These are phyloP conservation scores for Aspergillus fructus DNA, from an alignment of 2,329 filamentous ascomycete genomes.

Conservation along the genomic window DNA sequence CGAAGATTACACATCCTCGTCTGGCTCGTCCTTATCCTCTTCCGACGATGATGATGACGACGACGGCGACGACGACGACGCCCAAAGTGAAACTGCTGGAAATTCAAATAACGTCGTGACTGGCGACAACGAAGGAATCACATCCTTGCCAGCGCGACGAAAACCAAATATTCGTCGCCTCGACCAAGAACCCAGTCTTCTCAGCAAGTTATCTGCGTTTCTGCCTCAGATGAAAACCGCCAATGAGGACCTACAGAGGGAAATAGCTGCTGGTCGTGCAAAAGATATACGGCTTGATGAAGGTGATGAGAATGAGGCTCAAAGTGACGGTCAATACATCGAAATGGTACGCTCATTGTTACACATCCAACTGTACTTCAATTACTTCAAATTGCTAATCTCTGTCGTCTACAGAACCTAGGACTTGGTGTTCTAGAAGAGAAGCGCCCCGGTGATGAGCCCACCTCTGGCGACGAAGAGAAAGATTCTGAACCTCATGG, in stretches of 20 bases:
- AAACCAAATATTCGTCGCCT: constrained; percentile 36
- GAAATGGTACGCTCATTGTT: constrained; percentile 39
- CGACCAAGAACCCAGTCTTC: constrained; percentile 28
- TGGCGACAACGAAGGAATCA: constrained; percentile 19
- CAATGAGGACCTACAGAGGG: constrained; percentile 42
- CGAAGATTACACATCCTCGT: constrained; percentile 24
- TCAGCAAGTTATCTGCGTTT: constrained; percentile 41
- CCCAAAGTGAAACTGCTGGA: constrained; percentile 11
- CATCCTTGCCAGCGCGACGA: constrained; percentile 28
- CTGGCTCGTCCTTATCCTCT: constrained; percentile 17
- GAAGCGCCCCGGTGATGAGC: constrained; percentile 25
- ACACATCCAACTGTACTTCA: background rate
- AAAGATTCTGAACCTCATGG: background rate
- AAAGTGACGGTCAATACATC: constrained; percentile 38
- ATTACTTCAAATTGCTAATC: background rate
- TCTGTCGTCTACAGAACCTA: constrained; percentile 33
- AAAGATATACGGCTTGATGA: constrained; percentile 36
- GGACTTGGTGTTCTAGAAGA: constrained; percentile 47
- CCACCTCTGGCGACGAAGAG: constrained; percentile 17
- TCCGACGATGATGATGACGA: constrained; percentile 22
- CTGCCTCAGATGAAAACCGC: constrained; percentile 44
- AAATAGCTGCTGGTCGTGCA: constrained; percentile 35
- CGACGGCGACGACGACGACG: constrained; percentile 27
- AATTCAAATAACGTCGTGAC: background rate
- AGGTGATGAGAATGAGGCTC: constrained; percentile 29